Evolutionary conservation across 139 green algal genomes (phyloP).

Genomic region (Coelastrella sp.): DNA sequence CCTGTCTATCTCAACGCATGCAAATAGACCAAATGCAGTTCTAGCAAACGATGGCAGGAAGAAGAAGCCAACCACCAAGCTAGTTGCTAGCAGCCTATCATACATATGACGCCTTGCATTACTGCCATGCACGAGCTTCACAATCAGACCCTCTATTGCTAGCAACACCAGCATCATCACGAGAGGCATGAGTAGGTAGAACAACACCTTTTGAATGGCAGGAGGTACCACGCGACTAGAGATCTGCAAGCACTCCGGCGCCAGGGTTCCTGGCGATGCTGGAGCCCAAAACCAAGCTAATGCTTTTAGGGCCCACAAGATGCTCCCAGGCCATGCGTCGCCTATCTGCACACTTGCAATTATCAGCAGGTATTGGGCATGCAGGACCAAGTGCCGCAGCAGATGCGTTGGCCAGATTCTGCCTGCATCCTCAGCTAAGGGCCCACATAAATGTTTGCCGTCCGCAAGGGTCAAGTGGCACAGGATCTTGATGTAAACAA

Average conservation of each 20-base stretch:
- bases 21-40: slow-evolving; percentile 6
- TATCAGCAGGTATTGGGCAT: neutral
- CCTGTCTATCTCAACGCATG: neutral
- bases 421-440: neutral
- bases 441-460: neutral
- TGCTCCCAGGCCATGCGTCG: neutral
- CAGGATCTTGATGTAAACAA: neutral
- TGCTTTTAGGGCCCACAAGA: neutral
- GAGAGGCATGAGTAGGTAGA: neutral
- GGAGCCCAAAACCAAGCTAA: slow-evolving; percentile 1
- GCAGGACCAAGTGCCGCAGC: neutral
- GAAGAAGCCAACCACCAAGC: slow-evolving; percentile 10
- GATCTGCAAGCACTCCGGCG: neutral
- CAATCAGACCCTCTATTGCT: neutral
- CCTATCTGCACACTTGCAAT: neutral
- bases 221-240: neutral
- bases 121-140: neutral
- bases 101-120: neutral
- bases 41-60: neutral
- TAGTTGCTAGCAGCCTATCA: neutral
- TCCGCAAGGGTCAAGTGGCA: slow-evolving; percentile 2
- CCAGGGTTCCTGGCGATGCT: neutral
- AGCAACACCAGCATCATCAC: neutral
- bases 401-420: neutral
- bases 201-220: neutral